Base-by-base conservation (phyloP, 2,329 filamentous ascomycete species). In the Aspergillus chevalieri region DNA sequence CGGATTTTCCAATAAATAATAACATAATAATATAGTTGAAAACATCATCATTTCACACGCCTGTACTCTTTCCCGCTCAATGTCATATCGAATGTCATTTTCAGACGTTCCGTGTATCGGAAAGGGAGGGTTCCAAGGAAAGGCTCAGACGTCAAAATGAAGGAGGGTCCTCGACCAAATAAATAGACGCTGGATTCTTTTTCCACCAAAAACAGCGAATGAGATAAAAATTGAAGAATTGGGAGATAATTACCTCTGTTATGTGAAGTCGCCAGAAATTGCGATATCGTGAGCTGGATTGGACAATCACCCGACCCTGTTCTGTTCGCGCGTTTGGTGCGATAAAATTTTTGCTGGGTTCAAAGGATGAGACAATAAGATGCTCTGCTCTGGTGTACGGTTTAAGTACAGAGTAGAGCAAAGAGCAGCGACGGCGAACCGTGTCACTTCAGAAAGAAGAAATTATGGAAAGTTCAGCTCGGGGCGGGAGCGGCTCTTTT, bases 91-190 rank as follows among this genome's bases (percentile, higher is more conserved):
- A 48, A 48, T 51, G 55, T 47, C 49, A 50, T 50, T 30, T 41
- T 49, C 51, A 14, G 28, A 28, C 38, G 47, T 50, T 50, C 49
- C 38, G 48, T 49, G 43, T 46, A 21, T 34, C 43, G 48, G 44
- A 10, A 33, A 24, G 22, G 26, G 19, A 21, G 19, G 30, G 42
- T 46, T 43, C 47, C 39, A 48, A 49, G 28, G 28, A 34, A 50
- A 46, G 33, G 17, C 17, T n/a, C 43, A 38, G 26, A 36, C 44
- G 17, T 46, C 44, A 19, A 24, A 39, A 44, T n/a, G 33, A 38
- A 26, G 28, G 43, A 39, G 28, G 39, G 7, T 38, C 44, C 44
- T 17, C 19, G 46, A 15, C 46, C 46, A 38, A 43, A 38, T 36
- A 9, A 26, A 21, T 44, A 10, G 15, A 38, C 46, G 22, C 41